These are phyloP conservation scores for Cucurbitaria berberidis DNA, from an alignment of 2,329 filamentous ascomycete genomes.

Conservation along the genomic window DNA sequence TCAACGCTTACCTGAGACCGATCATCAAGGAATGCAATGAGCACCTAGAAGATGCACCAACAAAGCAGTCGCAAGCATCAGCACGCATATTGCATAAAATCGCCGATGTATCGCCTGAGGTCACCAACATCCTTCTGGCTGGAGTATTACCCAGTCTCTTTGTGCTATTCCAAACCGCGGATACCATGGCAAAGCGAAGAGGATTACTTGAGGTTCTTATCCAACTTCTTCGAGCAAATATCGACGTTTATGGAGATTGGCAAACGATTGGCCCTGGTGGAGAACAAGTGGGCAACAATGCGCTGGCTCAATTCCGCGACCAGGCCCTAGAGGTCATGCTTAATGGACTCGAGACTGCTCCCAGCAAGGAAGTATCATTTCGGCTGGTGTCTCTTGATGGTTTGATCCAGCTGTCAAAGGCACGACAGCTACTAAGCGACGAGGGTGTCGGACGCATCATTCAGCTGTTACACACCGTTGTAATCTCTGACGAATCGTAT, in stretches of 20 bases:
- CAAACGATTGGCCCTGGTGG: conserved; percentile 49
- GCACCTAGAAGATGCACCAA: conserved; percentile 70
- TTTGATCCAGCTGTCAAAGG: conserved; percentile 51
- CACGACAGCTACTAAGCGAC: conserved; percentile 50
- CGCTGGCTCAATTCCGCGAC: conserved; percentile 49
- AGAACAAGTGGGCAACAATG: conserved; percentile 41
- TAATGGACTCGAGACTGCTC: conserved; percentile 52
- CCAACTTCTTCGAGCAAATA: conserved; percentile 64
- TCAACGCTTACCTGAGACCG: conserved; percentile 62
- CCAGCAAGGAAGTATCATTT: conserved; percentile 58
- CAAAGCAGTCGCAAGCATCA: conserved; percentile 70
- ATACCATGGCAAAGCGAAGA: conserved; percentile 67
- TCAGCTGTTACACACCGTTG: conserved; percentile 65
- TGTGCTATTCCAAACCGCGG: conserved; percentile 65
- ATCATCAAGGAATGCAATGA: conserved; percentile 72
- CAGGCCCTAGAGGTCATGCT: conserved; percentile 53
- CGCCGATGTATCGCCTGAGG: conserved; percentile 60
- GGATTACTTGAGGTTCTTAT: conserved; percentile 67
- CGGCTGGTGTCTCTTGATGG: conserved; percentile 54
- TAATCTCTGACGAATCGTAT: conserved; percentile 64
- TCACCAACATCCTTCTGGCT: conserved; percentile 63
- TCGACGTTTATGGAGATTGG: conserved; percentile 64
- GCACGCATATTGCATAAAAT: conserved; percentile 65
- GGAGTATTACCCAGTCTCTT: conserved; percentile 64
- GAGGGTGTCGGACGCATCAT: conserved; percentile 58